A percentile compares a stretch with the other conserved stretches of the same genome.
These are phyloP conservation scores for Diospyros lotus DNA, from an alignment of 148 eudicot genomes.

Conservation along the genomic window DNA sequence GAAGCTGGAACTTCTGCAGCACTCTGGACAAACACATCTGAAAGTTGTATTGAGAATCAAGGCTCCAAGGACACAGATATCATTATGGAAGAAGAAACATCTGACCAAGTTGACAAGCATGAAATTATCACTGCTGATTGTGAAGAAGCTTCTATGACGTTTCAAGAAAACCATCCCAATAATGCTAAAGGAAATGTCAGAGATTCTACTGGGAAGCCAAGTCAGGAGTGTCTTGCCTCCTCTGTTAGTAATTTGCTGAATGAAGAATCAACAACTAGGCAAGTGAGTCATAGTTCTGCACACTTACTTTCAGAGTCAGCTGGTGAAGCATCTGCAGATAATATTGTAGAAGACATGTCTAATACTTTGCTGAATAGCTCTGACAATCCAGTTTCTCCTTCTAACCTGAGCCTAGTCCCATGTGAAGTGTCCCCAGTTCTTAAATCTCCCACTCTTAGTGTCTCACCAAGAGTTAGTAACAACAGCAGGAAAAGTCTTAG, in stretches of 20 bases:
- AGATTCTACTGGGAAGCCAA: slow-evolving; percentile 11
- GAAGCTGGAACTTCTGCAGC: slow-evolving; percentile 10
- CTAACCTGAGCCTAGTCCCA: slow-evolving; percentile 32
- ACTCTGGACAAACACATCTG: slow-evolving; percentile 17
- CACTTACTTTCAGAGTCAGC: slow-evolving; percentile 8
- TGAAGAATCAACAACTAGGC: slow-evolving; percentile 26
- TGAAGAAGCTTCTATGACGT: slow-evolving; percentile 5
- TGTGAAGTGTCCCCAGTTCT: slow-evolving; percentile 51
- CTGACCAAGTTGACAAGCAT: slow-evolving; percentile 41
- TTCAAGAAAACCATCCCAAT: not conserved
- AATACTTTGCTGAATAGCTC: slow-evolving; percentile 19
- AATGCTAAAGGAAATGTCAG: not conserved
- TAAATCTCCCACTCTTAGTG: slow-evolving; percentile 71
- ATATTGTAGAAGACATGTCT: slow-evolving; percentile 9
- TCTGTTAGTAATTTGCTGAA: slow-evolving; percentile 15
- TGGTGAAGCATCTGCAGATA: slow-evolving; percentile 17
- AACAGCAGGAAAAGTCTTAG: slow-evolving; percentile 75
- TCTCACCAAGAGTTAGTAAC: slow-evolving; percentile 60
- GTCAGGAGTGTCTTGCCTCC: slow-evolving; percentile 11
- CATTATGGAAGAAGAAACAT: slow-evolving; percentile 60
- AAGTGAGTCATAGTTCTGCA: slow-evolving; percentile 12
- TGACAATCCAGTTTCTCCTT: slow-evolving; percentile 28
- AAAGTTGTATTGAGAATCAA: slow-evolving; percentile 23
- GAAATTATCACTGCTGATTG: slow-evolving; percentile 20
- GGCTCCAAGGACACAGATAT: slow-evolving; percentile 53